phyloP scores from a whole-genome alignment of 208 protist species.

The Trypanosoma mega region DNA sequence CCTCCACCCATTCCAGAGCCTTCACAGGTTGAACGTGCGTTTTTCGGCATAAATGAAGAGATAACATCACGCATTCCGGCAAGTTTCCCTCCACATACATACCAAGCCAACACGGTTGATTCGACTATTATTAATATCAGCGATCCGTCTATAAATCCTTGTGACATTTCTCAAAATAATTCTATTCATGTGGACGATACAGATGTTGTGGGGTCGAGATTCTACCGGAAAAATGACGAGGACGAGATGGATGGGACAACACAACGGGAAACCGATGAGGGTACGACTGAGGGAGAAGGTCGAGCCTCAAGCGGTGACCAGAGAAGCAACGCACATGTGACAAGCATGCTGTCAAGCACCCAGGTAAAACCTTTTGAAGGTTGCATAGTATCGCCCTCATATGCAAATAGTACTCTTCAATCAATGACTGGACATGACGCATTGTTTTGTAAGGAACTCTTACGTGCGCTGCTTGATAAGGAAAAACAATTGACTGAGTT shows the following conservation, averaged over 20 bases:
- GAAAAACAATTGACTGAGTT: constrained; percentile 63
- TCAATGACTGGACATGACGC: constrained; percentile 18
- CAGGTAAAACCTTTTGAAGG: neutral
- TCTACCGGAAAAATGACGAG: neutral
- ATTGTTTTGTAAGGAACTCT: constrained; percentile 46
- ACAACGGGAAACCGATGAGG: constrained; percentile 10
- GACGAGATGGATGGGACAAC: constrained; percentile 1
- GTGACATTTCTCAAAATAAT: neutral
- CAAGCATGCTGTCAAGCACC: neutral
- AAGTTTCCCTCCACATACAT: neutral
- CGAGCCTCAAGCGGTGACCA: constrained; percentile 1
- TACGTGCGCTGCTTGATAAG: constrained; percentile 70
- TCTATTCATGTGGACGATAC: neutral
- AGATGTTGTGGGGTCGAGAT: neutral
- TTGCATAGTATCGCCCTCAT: neutral
- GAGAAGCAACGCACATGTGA: constrained; percentile 1
- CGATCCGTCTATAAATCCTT: constrained; percentile 20
- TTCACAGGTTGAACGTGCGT: neutral
- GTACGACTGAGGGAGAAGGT: constrained; percentile 1
- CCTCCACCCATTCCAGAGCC: constrained; percentile 13
- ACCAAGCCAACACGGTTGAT: neutral
- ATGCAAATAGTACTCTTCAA: constrained; percentile 16
- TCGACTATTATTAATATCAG: constrained; percentile 11
- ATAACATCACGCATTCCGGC: neutral
- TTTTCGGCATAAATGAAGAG: neutral